Base-by-base conservation (phyloP, 768 basidiomycete genomes). In the Suillus paluster region DNA sequence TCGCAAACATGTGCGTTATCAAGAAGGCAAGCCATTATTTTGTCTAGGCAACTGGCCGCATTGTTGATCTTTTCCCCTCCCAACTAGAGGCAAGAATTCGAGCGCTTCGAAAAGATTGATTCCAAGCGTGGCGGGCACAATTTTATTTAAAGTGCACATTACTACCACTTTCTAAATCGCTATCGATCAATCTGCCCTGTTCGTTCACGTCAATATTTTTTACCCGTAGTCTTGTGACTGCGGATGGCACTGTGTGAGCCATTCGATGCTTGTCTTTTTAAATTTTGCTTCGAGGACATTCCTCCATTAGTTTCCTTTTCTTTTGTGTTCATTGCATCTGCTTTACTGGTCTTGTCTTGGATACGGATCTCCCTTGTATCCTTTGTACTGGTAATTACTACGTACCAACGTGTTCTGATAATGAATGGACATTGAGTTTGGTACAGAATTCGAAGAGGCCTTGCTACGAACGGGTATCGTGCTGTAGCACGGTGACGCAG, bases 31-130 rank as follows among this genome's bases (percentile, higher is more conserved):
- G 64, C 53, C 73, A 63, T n/a, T 17, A 10, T 53, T 27, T 0
- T 4, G 19, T 27, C n/a, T 11, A 23, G 41, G 34, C 4, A 38
- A 12, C 27, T 49, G 9, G 25, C 50, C 60, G 8, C 21, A 5
- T 12, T 34, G 57, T 61, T 70, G 34, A 71, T 59, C 25, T 25
- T 56, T 38, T 54, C 10, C 53, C 36, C 23, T 38, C 23, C 38
- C 57, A 52, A 62, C 56, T 78, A 94, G 92, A 84, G 93, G 67
- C 79, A 87, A 72, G 89, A 95, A 75, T 81, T 84, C 60, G 90
- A 91, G 67, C 88, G 94, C 39, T 96, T 97, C 83, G 88, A 85
- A 81, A 90, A 83, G 78, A 96, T 97, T 65, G 94, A 96, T 67
- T 85, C 86, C 60, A 97, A 96, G 78, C 89, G 92, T 65, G 94